Base-by-base conservation (phyloP, 352 stramenopile species). In the Pythium insidiosum region DNA sequence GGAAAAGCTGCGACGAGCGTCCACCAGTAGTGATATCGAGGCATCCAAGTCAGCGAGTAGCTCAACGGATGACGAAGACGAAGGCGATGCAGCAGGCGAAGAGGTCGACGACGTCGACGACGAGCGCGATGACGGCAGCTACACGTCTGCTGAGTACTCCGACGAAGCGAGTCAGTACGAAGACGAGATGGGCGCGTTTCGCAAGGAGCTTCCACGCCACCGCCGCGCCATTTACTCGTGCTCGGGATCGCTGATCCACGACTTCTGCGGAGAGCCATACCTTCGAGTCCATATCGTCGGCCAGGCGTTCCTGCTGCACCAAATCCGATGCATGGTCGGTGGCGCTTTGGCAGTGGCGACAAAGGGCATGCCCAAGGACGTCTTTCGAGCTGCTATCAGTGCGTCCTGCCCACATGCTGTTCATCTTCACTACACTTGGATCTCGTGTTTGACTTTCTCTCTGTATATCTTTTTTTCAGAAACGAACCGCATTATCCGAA, bases 291-390 rank as follows among this genome's bases (percentile, higher is more conserved):
- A 81, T 40, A 81, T 95, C 20, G 73, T 84, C 4, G 83, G 76
- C 20, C 75, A 90, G 28, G 79, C 81, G 13, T 95, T 95, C 48
- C 47, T 95, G 35, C 61, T 92, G 24, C 90, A 95, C 52, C 86
- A 96, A 64, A 95, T 96, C 39, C 84, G 87, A 7, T 89, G 84
- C 36, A 95, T 96, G 84, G 61, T 96, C 20, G 85, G 85, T 22
- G 85, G 71, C 10, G 87, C 85, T 6, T 42, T 96, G 7, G 79
- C 77, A 21, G 77, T 95, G 13, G 79, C 78, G 0, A 91, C 70
- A 2, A 85, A 85, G 23, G 67, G 70, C 33, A 74, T 96, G 50
- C 69, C 77, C 3, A 47, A 50, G 13, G 66, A 61, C 26, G 63
- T 73, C 28, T 87, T 95, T 23, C 69, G 85, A 48, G 76, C 73